Base-by-base conservation (phyloP, 2,329 filamentous ascomycete genomes). In the Calonectria leucothoes region DNA sequence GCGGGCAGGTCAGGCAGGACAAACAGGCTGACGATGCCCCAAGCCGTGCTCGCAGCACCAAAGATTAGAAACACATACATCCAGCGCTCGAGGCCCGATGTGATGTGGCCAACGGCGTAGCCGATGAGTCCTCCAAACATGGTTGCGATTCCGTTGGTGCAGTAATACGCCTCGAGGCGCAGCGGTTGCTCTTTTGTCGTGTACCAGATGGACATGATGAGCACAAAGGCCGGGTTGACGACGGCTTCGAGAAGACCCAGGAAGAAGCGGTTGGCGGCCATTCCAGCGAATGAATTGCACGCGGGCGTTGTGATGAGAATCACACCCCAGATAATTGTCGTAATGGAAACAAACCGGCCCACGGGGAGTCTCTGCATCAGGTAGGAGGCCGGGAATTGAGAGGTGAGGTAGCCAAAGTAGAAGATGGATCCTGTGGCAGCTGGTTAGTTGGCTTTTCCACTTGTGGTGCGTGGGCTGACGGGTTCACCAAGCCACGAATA, bases 1-100 rank as follows among this genome's bases (percentile, higher is more conserved):
- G 90, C 87, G 0, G 92, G 91, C 2, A 88, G 86, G 79, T 94
- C 91, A 0, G 93, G 90, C 2, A 94, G 85, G 49, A 91, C 80
- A 75, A 91, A 87, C 82, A 89, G 88, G 17, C 89, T 89, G 2
- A 88, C 81, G 11, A 92, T 81, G 0, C 90, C 88, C 88, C 90
- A 91, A n/a, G 85, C 80, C 27, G 87, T 82, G 37, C 89, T 90
- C 71, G 91, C 86, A 74, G 89, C 87, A 1, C 90, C 87, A 76
- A 91, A 91, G 73, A 92, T 91, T 20, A 91, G 76, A 82, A 91
- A 93, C 25, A 91, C 86, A 71, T 90, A 90, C 86, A 88, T 89
- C 89, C 89, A 91, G 29, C 84, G 81, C 0, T 85, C 82, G 4
- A 90, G 83, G 0, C 86, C 88, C 6, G 86, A 84, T 0, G 83